A percentile compares a stretch with the other conserved stretches of the same genome.
Evolutionary conservation across 2,329 filamentous ascomycete genomes (phyloP).

Genomic region (Herpotrichia juniperi): DNA sequence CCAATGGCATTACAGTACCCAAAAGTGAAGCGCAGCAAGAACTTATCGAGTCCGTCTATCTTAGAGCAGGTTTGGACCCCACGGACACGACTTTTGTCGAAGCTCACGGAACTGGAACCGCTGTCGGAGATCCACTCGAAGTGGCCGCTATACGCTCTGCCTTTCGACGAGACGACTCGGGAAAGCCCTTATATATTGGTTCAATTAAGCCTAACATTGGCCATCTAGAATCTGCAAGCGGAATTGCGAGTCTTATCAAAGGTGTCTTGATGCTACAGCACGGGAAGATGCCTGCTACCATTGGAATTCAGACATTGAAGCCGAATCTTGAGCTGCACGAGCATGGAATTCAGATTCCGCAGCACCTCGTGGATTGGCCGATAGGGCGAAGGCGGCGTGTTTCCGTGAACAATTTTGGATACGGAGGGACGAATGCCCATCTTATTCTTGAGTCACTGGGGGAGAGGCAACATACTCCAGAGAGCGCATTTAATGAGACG

Average conservation of each 20-base stretch:
- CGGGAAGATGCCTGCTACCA: conserved; percentile 28
- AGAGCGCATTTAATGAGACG: too few relatives aligned
- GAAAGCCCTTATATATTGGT: neutral
- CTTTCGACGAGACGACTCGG: neutral
- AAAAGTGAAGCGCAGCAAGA: conserved; percentile 52
- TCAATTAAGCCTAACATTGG: conserved; percentile 27
- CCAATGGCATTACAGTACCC: conserved; percentile 21
- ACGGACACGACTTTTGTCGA: conserved; percentile 10
- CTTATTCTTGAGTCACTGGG: conserved; percentile 1
- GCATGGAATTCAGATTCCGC: conserved; percentile 3
- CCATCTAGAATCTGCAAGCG: conserved; percentile 44
- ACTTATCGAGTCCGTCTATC: conserved; percentile 27
- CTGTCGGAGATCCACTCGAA: conserved; percentile 49
- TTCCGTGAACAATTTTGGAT: conserved; percentile 10
- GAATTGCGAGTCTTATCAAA: conserved; percentile 41
- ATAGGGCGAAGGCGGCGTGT: neutral
- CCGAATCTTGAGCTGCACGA: neutral
- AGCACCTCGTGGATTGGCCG: conserved; percentile 12
- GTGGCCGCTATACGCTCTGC: conserved; percentile 3
- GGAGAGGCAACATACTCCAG: too few relatives aligned
- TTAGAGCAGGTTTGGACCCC: conserved; percentile 30
- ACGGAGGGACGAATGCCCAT: conserved; percentile 2
- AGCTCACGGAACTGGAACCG: conserved; percentile 50
- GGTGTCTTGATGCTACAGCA: conserved; percentile 44
- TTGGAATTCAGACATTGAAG: neutral